phyloP scores from a whole-genome alignment of 306 rosid genomes.

The Inga laurina region DNA sequence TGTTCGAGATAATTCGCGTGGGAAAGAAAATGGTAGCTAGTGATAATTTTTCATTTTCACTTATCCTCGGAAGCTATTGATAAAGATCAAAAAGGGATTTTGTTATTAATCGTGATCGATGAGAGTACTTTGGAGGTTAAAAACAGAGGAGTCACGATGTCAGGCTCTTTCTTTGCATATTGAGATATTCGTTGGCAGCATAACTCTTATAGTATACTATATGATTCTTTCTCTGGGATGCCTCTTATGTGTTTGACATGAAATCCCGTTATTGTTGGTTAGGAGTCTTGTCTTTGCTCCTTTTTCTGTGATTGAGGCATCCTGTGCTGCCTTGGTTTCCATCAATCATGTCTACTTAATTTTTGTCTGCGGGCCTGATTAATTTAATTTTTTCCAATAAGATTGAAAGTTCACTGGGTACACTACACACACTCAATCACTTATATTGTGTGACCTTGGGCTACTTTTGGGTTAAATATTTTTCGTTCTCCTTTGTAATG shows the following conservation, averaged over 20 bases:
- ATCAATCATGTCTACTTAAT: background rate
- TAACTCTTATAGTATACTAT: too few species aligned
- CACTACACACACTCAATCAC: background rate
- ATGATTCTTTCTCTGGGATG: too few species aligned
- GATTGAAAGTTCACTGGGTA: background rate
- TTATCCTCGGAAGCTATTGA: background rate
- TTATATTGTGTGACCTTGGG: background rate
- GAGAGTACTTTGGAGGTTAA: too few species aligned
- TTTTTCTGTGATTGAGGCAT: too few species aligned
- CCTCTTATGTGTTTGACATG: too few species aligned
- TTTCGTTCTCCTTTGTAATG: background rate
- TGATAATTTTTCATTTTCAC: too few species aligned
- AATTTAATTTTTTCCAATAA: background rate
- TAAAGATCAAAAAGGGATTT: background rate
- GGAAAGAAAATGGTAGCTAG: background rate
- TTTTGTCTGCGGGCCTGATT: background rate
- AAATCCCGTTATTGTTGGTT: too few species aligned
- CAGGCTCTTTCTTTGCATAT: background rate
- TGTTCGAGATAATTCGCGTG: background rate
- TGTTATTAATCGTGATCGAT: background rate
- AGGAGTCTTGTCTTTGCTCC: background rate
- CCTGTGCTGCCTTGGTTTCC: background rate
- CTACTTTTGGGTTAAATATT: slow-evolving; percentile 5
- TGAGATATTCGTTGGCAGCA: background rate
- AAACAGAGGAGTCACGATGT: background rate